Percentiles rank a stretch among this genome's conserved stretches.
Conservation (phyloP, 1,139 yeast genomes). For the Citeromyces siamensis region DNA sequence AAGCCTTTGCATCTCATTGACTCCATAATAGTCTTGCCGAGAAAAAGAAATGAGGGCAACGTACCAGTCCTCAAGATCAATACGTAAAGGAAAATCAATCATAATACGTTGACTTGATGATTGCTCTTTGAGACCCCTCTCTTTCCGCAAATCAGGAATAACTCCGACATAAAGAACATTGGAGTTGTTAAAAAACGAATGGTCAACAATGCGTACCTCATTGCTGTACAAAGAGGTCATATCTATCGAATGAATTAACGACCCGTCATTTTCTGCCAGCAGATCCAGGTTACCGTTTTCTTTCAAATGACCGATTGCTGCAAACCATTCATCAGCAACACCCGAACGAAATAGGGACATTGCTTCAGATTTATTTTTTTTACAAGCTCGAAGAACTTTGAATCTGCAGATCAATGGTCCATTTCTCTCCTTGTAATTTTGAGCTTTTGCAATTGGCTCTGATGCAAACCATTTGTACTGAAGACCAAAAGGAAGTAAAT, state of each 20-base stretch:
- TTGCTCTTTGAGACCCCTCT: conserved; percentile 10
- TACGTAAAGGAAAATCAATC: conserved; percentile 53
- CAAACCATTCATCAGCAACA: conserved; percentile 55
- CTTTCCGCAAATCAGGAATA: conserved; percentile 35
- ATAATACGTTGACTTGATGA: conserved; percentile 24
- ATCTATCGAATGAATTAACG: conserved; percentile 50
- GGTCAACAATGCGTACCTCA: conserved; percentile 58
- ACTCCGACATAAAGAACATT: conserved; percentile 50
- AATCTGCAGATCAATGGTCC: conserved; percentile 48
- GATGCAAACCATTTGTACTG: conserved; percentile 43
- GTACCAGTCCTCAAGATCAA: conserved; percentile 78
- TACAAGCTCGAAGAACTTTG: conserved; percentile 51
- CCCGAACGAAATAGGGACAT: conserved; percentile 16
- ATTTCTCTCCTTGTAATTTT: conserved; percentile 16
- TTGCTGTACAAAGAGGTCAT: conserved; percentile 43
- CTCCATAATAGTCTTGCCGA: conserved; percentile 16
- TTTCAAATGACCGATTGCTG: conserved; percentile 60
- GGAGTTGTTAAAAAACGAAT: conserved; percentile 48
- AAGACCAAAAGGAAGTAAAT: conserved; percentile 42
- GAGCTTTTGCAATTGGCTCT: conserved; percentile 23
- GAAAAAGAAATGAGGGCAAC: conserved; percentile 63
- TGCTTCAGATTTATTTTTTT: conserved; percentile 30
- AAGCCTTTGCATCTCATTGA: conserved; percentile 24
- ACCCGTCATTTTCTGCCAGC: conserved; percentile 54
- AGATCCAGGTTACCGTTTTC: conserved; percentile 56